Evolutionary conservation across 805 yeast species (phyloP).

Genomic region (Maudiozyma saulgeensis): DNA sequence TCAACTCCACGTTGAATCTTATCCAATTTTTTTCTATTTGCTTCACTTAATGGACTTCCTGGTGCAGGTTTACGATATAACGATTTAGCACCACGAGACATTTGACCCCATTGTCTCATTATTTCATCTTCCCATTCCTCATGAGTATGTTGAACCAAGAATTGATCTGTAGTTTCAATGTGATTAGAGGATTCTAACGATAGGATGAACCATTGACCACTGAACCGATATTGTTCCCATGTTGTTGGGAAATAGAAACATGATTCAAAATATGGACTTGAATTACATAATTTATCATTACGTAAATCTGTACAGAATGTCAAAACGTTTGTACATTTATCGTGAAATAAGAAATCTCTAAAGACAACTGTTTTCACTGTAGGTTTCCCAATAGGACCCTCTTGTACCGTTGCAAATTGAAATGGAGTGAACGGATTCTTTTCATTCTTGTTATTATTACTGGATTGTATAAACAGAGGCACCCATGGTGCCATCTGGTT

Average conservation of each 20-base stretch:
- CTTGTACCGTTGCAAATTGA: conserved; percentile 50
- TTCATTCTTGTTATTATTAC: conserved; percentile 34
- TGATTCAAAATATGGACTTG: conserved; percentile 52
- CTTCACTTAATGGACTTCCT: conserved; percentile 46
- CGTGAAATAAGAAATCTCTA: conserved; percentile 68
- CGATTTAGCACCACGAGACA: conserved; percentile 52
- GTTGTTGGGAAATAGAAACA: conserved; percentile 59
- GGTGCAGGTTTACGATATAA: conserved; percentile 70
- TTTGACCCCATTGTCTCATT: conserved; percentile 48
- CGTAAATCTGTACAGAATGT: conserved; percentile 66
- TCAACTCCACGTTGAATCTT: conserved; percentile 75
- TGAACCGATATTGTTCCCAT: conserved; percentile 62
- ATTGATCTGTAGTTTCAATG: background rate
- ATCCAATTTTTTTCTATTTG: conserved; percentile 50
- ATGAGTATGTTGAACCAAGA: conserved; percentile 10
- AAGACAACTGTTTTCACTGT: conserved; percentile 59
- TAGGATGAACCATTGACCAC: conserved; percentile 51
- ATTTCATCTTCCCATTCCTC: conserved; percentile 62
- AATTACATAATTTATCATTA: conserved; percentile 51
- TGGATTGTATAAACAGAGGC: conserved; percentile 49
- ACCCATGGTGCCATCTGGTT: conserved; percentile 68
- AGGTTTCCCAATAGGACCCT: conserved; percentile 46
- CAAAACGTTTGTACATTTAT: conserved; percentile 54
- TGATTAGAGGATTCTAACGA: conserved; percentile 11
- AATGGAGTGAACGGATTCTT: conserved; percentile 47